Base-by-base conservation (phyloP, 2,329 filamentous ascomycete species). In the Cercospora berteroae region DNA sequence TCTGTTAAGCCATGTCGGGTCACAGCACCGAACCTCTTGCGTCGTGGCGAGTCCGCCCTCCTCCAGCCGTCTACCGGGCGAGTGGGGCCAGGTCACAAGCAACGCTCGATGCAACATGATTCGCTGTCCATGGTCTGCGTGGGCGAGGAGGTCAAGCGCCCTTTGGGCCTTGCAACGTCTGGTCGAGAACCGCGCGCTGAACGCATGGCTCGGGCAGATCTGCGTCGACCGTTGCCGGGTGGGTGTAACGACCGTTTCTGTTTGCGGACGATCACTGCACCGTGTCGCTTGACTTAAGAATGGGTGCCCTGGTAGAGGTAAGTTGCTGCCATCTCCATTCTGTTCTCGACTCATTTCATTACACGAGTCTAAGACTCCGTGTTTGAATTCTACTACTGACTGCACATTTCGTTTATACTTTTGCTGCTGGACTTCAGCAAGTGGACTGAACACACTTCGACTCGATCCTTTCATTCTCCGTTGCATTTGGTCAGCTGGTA, bases 221-320 rank as follows among this genome's bases (percentile, higher is more conserved):
- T 56, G 60, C 60, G 33, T 36, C 27, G 20, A 36, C 48, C 44
- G 60, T 39, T 31, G 48, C 31, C 39, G 33, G 58, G 58, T 60
- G 58, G 58, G 58, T 42, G 31, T 60, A 31, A 56, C 52, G 52
- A 48, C 33, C 44, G 58, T 44, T 27, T 42, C 58, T 42, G 58
- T 25, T 48, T 27, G 23, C 33, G 23, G 58, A n/a, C 39, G 20
- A 60, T 60, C 31, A 42, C n/a, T 31, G 58, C 29, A 18, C 13
- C n/a, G 58, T 44, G 29, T 55, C n/a, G 48, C 23, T 33, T 31
- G 52, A 64, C 33, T 48, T 50, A 59, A 59, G 63, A 44, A 59
- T 64, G 55, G 63, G 27, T 64, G 63, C 39, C 63, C 63, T 23
- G 52, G 52, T 50, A 59, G 23, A 59, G n/a, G 55, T n/a, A 39